Evolutionary conservation across 1,139 yeast species (phyloP).

Genomic region (Lodderomyces theae): DNA sequence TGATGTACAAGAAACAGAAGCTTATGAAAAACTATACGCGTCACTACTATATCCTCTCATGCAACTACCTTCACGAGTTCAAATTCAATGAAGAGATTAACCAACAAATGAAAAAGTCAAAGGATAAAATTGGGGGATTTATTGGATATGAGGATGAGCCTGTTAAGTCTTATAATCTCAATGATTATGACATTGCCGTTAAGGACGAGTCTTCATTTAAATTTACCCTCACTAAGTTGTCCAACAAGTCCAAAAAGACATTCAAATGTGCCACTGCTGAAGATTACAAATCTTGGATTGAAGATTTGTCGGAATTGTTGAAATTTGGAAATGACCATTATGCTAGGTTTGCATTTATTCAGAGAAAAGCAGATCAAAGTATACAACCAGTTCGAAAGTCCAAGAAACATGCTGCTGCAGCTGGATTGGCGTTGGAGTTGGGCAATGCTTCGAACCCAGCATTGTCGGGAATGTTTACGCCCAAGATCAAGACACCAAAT

Average conservation of each 20-base stretch:
- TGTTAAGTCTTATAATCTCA: conserved; percentile 42
- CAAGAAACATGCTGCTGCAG: background rate
- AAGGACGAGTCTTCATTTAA: conserved; percentile 37
- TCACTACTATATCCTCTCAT: conserved; percentile 40
- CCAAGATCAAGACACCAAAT: conserved; percentile 35
- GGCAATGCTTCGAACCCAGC: conserved; percentile 11
- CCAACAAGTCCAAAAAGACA: conserved; percentile 33
- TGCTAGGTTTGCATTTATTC: conserved; percentile 34
- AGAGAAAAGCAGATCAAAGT: conserved; percentile 11
- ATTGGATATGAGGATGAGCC: conserved; percentile 44
- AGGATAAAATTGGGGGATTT: conserved; percentile 42
- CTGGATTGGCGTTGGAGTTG: conserved; percentile 7
- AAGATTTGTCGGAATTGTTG: conserved; percentile 39
- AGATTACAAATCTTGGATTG: conserved; percentile 38
- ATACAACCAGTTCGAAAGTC: background rate
- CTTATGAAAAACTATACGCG: conserved; percentile 41
- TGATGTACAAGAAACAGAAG: conserved; percentile 43
- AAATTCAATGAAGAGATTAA: conserved; percentile 30
- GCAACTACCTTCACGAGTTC: conserved; percentile 47
- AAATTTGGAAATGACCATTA: conserved; percentile 36
- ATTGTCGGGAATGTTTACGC: conserved; percentile 36
- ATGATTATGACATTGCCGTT: conserved; percentile 33
- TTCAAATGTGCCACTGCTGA: conserved; percentile 34
- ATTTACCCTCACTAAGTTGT: conserved; percentile 31
- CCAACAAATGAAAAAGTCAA: conserved; percentile 8